Evolutionary conservation across 2,329 filamentous ascomycete species (phyloP).

Genomic region (Leptodontidium sp.): DNA sequence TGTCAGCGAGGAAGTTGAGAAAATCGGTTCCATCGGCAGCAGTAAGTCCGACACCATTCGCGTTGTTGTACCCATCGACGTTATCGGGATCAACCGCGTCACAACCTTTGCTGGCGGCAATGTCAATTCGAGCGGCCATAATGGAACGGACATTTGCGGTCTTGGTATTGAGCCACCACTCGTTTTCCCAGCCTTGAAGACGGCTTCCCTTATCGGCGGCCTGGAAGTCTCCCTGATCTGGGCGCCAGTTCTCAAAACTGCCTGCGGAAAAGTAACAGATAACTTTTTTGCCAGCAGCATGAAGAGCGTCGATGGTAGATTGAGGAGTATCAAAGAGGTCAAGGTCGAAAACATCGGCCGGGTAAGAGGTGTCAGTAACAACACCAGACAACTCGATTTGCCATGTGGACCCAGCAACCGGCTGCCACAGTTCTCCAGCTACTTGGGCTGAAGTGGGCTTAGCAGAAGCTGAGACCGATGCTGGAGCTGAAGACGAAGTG

Average conservation of each 20-base stretch:
- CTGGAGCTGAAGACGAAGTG: not conserved
- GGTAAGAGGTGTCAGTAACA: conserved; percentile 21
- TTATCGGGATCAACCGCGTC: conserved; percentile 77
- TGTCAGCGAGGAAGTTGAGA: conserved; percentile 65
- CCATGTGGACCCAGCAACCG: conserved; percentile 30
- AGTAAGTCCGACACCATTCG: conserved; percentile 68
- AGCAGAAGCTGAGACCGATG: not conserved
- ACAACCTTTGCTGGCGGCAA: conserved; percentile 69
- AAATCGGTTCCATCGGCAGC: conserved; percentile 63
- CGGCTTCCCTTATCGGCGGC: conserved; percentile 63
- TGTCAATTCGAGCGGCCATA: conserved; percentile 66
- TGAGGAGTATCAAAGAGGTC: conserved; percentile 55
- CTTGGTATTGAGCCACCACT: conserved; percentile 70
- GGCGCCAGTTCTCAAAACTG: conserved; percentile 69
- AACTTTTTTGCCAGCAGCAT: conserved; percentile 63
- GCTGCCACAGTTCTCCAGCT: conserved; percentile 31
- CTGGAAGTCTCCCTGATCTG: conserved; percentile 62
- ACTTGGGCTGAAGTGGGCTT: not conserved
- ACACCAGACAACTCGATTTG: conserved; percentile 30
- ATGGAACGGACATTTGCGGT: conserved; percentile 67
- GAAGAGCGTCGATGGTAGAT: conserved; percentile 56
- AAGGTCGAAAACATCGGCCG: conserved; percentile 48
- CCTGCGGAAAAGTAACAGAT: conserved; percentile 82
- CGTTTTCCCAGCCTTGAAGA: conserved; percentile 70
- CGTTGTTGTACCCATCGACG: conserved; percentile 71